phyloP scores from a whole-genome alignment of 352 stramenopile genomes.

The Phytophthora hybrid region DNA sequence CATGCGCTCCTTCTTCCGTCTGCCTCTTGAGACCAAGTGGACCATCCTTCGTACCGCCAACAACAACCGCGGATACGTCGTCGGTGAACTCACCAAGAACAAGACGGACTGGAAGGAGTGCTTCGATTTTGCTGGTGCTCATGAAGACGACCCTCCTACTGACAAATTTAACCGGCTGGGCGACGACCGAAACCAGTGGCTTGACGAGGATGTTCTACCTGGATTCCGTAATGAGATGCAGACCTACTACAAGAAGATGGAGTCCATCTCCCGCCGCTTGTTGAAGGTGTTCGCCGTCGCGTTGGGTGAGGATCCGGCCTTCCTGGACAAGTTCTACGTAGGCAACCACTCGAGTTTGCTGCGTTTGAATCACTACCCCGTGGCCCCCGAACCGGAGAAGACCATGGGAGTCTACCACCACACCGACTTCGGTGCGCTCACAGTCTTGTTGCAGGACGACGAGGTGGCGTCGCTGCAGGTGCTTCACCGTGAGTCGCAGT shows the following conservation, averaged over 20 bases:
- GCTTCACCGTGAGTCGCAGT: too few species aligned
- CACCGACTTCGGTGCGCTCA: too few species aligned
- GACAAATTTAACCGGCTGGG: slow-evolving; percentile 76
- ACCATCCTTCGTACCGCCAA: slow-evolving; percentile 64
- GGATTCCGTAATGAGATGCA: slow-evolving; percentile 62
- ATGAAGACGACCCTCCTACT: slow-evolving; percentile 47
- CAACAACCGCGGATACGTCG: slow-evolving; percentile 94
- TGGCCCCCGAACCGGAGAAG: too few species aligned
- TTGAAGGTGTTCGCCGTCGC: slow-evolving; percentile 63
- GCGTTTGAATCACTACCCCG: neutral
- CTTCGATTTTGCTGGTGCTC: slow-evolving; percentile 68
- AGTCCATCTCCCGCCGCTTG: slow-evolving; percentile 56
- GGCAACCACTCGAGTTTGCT: too few species aligned
- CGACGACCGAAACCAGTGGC: slow-evolving; percentile 90
- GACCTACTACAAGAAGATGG: slow-evolving; percentile 55
- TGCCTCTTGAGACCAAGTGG: slow-evolving; percentile 69
- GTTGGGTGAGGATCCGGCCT: slow-evolving; percentile 49
- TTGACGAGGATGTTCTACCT: slow-evolving; percentile 45
- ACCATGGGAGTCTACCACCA: too few species aligned
- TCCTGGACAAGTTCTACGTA: slow-evolving; percentile 70
- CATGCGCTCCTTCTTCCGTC: slow-evolving; percentile 85
- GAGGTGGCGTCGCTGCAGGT: too few species aligned
- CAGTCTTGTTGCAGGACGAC: too few species aligned
- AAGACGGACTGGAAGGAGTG: slow-evolving; percentile 93
- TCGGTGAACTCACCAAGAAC: slow-evolving; percentile 95